Conservation (phyloP, 352 stramenopile species). For the Pythium rhizo-oryzae region DNA sequence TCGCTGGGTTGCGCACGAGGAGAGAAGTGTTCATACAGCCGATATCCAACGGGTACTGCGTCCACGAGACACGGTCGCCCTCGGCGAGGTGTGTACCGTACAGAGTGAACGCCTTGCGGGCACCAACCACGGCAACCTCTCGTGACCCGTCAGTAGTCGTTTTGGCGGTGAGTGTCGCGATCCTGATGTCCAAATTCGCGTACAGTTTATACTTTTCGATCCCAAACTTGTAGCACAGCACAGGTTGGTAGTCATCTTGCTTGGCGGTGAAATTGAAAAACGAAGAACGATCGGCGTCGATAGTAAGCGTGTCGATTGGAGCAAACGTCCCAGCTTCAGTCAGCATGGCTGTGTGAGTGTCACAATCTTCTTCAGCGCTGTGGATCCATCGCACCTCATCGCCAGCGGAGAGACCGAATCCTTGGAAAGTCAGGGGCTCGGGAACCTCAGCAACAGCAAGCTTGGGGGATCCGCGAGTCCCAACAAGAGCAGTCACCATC, state of each 20-base stretch:
- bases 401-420: slow-evolving; percentile 40
- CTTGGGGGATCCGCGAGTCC: slow-evolving; percentile 41
- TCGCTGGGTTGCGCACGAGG: slow-evolving; percentile 32
- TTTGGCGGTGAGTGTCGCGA: slow-evolving; percentile 57
- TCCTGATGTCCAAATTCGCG: slow-evolving; percentile 42
- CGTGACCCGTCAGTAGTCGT: slow-evolving; percentile 37
- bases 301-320: slow-evolving; percentile 41
- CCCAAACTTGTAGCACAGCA: slow-evolving; percentile 70
- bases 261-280: slow-evolving; percentile 53
- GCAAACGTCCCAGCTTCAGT: slow-evolving; percentile 26
- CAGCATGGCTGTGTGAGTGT: slow-evolving; percentile 49
- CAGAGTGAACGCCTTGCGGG: slow-evolving; percentile 51
- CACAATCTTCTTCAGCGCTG: slow-evolving; percentile 51
- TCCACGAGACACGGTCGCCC: slow-evolving; percentile 60
- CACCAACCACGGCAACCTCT: slow-evolving; percentile 50
- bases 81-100: slow-evolving; percentile 49
- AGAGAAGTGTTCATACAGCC: slow-evolving; percentile 45
- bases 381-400: slow-evolving; percentile 66
- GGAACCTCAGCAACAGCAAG: slow-evolving; percentile 61
- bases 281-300: slow-evolving; percentile 35
- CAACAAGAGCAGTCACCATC: slow-evolving; percentile 52
- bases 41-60: slow-evolving; percentile 23
- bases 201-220: slow-evolving; percentile 62
- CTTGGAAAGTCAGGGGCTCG: slow-evolving; percentile 61
- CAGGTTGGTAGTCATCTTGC: slow-evolving; percentile 53